A percentile compares a stretch with the other conserved stretches of the same genome.
phyloP scores from a whole-genome alignment of 352 stramenopile genomes.

The Phytopythium aichiense region DNA sequence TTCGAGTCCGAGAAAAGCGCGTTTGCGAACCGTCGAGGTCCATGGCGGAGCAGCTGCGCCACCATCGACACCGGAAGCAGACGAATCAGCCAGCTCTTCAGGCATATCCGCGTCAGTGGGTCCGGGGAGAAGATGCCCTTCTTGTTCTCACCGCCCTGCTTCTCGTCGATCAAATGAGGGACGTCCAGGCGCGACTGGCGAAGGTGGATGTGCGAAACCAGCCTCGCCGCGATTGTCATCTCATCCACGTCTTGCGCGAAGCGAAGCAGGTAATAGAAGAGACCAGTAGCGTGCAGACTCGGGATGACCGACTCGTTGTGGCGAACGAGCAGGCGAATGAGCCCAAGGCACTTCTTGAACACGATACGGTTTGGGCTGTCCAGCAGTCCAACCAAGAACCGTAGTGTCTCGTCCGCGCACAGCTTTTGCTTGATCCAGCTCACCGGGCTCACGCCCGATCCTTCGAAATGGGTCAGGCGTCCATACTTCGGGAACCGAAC shows the following conservation, averaged over 20 bases:
- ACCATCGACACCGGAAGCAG: constrained; percentile 84
- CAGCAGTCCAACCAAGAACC: constrained; percentile 75
- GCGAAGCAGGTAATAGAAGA: constrained; percentile 86
- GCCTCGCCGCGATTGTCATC: constrained; percentile 70
- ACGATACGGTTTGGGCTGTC: constrained; percentile 82
- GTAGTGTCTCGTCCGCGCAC: constrained; percentile 71
- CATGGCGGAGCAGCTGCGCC: constrained; percentile 77
- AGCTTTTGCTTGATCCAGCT: constrained; percentile 74
- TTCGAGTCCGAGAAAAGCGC: constrained; percentile 80
- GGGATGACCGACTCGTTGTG: constrained; percentile 85
- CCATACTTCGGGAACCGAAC: constrained; percentile 77
- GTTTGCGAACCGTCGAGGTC: constrained; percentile 65
- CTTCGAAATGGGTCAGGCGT: constrained; percentile 78
- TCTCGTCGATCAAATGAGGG: constrained; percentile 57
- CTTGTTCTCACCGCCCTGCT: constrained; percentile 77
- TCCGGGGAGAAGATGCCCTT: constrained; percentile 78
- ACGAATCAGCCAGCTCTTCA: constrained; percentile 82
- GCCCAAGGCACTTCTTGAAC: constrained; percentile 79
- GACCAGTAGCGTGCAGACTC: constrained; percentile 72
- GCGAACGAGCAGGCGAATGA: constrained; percentile 77
- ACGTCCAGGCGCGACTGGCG: constrained; percentile 68
- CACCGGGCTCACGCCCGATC: constrained; percentile 67
- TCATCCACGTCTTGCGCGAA: constrained; percentile 80
- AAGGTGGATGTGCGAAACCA: constrained; percentile 82
- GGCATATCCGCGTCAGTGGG: constrained; percentile 74